Conservation (phyloP, 73 alveolate species). For the Paramecium octaurelia region DNA sequence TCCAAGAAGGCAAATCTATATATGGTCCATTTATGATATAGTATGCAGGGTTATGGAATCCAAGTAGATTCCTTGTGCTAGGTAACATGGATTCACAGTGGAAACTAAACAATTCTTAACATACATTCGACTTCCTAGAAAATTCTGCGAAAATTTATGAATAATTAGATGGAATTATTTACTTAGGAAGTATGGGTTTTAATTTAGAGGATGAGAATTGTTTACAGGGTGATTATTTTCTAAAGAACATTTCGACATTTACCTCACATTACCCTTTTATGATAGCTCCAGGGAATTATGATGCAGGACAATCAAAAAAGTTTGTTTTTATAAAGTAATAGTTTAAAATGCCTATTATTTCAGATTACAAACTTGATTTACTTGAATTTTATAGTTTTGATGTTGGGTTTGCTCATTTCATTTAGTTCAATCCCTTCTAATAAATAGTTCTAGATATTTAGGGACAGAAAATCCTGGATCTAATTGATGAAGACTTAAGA, state of each 20-base stretch:
- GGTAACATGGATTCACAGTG: conserved; percentile 15
- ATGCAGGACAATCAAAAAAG: background rate
- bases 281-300: conserved; percentile 21
- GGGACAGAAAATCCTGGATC: background rate
- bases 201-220: background rate
- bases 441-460: background rate
- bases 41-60: background rate
- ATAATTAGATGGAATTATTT: background rate
- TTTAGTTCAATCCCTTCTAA: background rate
- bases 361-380: background rate
- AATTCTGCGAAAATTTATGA: background rate
- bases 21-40: background rate
- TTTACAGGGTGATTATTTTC: background rate
- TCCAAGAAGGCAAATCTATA: background rate
- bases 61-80: background rate
- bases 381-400: background rate
- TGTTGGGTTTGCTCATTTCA: conserved; percentile 19
- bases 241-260: background rate
- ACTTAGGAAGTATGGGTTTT: conserved; percentile 24
- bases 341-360: background rate
- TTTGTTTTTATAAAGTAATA: background rate
- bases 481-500: background rate
- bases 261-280: conserved; percentile 23
- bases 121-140: background rate
- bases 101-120: background rate